These are phyloP conservation scores for Chrysosporium keratinophilum DNA, from an alignment of 2,329 filamentous ascomycete species.

Conservation along the genomic window DNA sequence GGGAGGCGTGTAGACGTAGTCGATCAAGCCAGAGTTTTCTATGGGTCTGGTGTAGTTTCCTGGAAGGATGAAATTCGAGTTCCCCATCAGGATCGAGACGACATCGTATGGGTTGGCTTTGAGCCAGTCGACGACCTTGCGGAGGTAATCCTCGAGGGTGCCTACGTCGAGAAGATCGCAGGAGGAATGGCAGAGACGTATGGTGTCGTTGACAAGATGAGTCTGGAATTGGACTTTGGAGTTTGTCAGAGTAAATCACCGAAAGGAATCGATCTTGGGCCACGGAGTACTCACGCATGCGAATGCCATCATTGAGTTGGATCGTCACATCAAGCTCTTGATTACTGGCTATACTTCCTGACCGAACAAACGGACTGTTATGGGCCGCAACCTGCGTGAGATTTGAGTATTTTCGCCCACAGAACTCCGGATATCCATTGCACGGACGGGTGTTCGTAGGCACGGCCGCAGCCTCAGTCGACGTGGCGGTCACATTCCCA, in stretches of 20 bases:
- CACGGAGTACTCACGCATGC: slow-evolving; percentile 39
- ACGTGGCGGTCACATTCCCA: slow-evolving; percentile 39
- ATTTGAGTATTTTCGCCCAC: slow-evolving; percentile 65
- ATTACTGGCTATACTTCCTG: slow-evolving; percentile 65
- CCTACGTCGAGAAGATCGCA: slow-evolving; percentile 76
- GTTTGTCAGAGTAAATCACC: background rate
- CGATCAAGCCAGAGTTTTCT: slow-evolving; percentile 57
- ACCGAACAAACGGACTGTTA: slow-evolving; percentile 66
- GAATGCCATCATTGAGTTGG: slow-evolving; percentile 65
- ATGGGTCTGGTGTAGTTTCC: slow-evolving; percentile 58
- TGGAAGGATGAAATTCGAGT: slow-evolving; percentile 62
- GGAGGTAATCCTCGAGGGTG: slow-evolving; percentile 63
- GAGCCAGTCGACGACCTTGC: slow-evolving; percentile 61
- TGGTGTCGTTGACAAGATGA: slow-evolving; percentile 45
- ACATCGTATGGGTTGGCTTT: slow-evolving; percentile 71
- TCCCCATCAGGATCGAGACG: slow-evolving; percentile 75
- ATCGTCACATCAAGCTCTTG: slow-evolving; percentile 56
- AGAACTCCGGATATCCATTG: slow-evolving; percentile 70
- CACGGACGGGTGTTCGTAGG: slow-evolving; percentile 66
- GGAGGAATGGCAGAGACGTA: slow-evolving; percentile 75
- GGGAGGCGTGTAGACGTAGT: slow-evolving; percentile 63
- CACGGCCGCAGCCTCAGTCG: slow-evolving; percentile 36
- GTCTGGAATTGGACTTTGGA: slow-evolving; percentile 49
- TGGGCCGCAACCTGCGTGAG: slow-evolving; percentile 69
- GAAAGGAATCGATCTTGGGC: background rate